These are phyloP conservation scores for Keithomyces neogunnii DNA, from an alignment of 2,329 filamentous ascomycete genomes.

Conservation along the genomic window DNA sequence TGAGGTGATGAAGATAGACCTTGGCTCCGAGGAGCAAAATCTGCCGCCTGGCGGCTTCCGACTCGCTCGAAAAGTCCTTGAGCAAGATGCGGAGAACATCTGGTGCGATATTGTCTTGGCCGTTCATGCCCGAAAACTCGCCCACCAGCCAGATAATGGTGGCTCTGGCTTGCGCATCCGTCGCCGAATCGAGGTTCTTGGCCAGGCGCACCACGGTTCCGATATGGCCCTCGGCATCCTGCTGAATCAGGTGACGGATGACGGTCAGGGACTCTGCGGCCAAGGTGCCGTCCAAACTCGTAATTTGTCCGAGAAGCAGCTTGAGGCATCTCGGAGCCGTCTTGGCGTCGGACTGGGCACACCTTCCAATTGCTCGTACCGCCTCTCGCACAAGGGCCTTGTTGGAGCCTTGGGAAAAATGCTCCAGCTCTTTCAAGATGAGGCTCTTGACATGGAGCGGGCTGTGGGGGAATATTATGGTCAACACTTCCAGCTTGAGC, in stretches of 20 bases:
- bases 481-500: conserved; percentile 84
- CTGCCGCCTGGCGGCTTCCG: conserved; percentile 79
- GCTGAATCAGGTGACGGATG: conserved; percentile 90
- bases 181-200: conserved; percentile 82
- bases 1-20: conserved; percentile 84
- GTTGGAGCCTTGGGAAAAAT: conserved; percentile 72
- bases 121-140: conserved; percentile 75
- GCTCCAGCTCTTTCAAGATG: conserved; percentile 85
- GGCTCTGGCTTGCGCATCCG: conserved; percentile 79
- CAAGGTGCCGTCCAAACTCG: conserved; percentile 75
- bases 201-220: conserved; percentile 83
- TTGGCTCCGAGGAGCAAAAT: conserved; percentile 92
- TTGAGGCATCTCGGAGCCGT: conserved; percentile 74
- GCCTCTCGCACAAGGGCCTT: conserved; percentile 77
- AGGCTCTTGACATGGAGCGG: conserved; percentile 70
- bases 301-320: conserved; percentile 78
- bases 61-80: conserved; percentile 76
- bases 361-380: conserved; percentile 86
- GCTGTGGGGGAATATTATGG: conserved; percentile 81
- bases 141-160: conserved; percentile 97
- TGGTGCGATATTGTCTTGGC: conserved; percentile 81
- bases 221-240: conserved; percentile 70
- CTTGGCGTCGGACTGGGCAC: conserved; percentile 66
- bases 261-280: conserved; percentile 92
- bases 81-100: conserved; percentile 85